Base-by-base conservation (phyloP, 2,329 filamentous ascomycete genomes). In the Diaporthe amygdali region DNA sequence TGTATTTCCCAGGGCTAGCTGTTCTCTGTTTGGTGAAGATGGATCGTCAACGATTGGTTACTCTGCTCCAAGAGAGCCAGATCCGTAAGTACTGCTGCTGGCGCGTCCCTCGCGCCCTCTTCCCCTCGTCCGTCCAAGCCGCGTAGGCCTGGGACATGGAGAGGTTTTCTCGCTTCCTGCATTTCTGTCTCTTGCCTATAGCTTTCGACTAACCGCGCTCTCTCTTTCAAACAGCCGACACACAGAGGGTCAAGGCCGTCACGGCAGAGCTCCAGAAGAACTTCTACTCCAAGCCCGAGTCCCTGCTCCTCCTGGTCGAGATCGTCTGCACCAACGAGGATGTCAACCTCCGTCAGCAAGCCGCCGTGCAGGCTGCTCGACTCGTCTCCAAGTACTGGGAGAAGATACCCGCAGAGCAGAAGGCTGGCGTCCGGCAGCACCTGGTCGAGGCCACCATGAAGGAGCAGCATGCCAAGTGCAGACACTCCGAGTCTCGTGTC, bases 251-350 rank as follows among this genome's bases (percentile, higher is more conserved):
- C 82, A 97, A 98, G 89, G 91, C 93, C 76, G 94, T 95, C 74
- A 99, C 96, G 22, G 91, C 93, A 71, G 91, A 95, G 78, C 90
- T 98, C 72, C 95, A 97, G 84, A 96, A 97, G 83, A 94, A 93
- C 84, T 98, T 94, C 87, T 98, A 97, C 86, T 92, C 91, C 78
- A 90, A 94, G 76, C 93, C 96, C 47, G 90, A 95, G 78, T 94
- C 94, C 20, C 90, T 98, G 71, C 88, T 96, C 69, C 91, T 94
- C 77, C 92, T 98, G 74, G 90, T 98, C 76, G 94, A 98, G 84
- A 91, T 98, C 78, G 89, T 97, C 76, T 93, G 94, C 77, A 94
- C 92, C 71, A 92, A 97, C 82, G 86, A 91, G 72, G 87, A 91
- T 79, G 81, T 88, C 56, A 89, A 91, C 76, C 87, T 98, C 69